A percentile compares a stretch with the other conserved stretches of the same genome.
Evolutionary conservation across 2,329 filamentous ascomycete genomes (phyloP).

Genomic region (Tolypocladium pustulatum): DNA sequence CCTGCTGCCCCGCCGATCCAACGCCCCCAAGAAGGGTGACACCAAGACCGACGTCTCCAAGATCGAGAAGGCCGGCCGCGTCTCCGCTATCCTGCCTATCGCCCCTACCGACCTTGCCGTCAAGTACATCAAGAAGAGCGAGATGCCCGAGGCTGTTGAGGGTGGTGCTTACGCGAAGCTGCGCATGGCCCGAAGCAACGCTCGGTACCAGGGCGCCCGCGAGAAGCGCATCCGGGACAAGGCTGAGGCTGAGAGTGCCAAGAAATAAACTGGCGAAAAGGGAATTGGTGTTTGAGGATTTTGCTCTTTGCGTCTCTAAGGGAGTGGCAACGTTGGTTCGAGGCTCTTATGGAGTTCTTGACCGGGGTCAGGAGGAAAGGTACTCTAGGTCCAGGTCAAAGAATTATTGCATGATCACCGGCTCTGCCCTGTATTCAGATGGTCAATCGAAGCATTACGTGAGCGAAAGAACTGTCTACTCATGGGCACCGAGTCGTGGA

Average conservation of each 20-base stretch:
- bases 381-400: conserved; percentile 31
- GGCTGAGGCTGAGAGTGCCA: conserved; percentile 71
- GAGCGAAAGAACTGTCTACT: neutral
- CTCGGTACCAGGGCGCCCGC: conserved; percentile 69
- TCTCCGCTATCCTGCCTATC: conserved; percentile 58
- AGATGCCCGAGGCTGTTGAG: conserved; percentile 63
- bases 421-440: conserved; percentile 21
- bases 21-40: conserved; percentile 90
- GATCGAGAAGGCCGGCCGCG: conserved; percentile 43
- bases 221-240: conserved; percentile 91
- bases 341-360: conserved; percentile 24
- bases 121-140: conserved; percentile 71
- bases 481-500: neutral
- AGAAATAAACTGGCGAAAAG: conserved; percentile 60
- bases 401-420: conserved; percentile 31
- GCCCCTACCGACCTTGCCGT: conserved; percentile 53
- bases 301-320: conserved; percentile 30
- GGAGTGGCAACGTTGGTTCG: conserved; percentile 27
- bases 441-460: conserved; percentile 17
- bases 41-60: conserved; percentile 70
- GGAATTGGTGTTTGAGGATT: conserved; percentile 31
- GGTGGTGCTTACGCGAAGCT: conserved; percentile 82
- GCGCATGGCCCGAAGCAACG: conserved; percentile 73
- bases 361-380: conserved; percentile 22
- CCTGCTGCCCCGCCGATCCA: conserved; percentile 91